Evolutionary conservation across 129 eudicot genomes (phyloP).

Genomic region (Calendula officinalis): DNA sequence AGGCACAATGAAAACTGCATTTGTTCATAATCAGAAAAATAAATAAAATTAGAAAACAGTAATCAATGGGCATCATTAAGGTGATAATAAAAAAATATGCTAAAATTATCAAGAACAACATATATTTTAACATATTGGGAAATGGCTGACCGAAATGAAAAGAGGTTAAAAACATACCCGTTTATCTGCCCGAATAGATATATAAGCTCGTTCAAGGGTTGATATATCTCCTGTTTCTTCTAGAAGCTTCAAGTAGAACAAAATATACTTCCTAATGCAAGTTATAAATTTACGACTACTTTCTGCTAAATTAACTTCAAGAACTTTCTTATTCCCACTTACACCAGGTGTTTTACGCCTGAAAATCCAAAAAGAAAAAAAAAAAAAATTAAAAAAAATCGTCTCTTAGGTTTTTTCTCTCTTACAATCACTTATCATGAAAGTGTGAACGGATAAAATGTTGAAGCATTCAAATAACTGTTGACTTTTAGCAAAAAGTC

Average conservation of each 20-base stretch:
- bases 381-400: neutral
- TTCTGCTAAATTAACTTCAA: constrained; percentile 96
- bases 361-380: constrained; percentile 30
- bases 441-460: neutral
- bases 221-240: constrained; percentile 77
- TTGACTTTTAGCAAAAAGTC: constrained; percentile 3
- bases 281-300: constrained; percentile 96
- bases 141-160: neutral
- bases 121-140: neutral
- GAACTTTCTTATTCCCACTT: constrained; percentile 64
- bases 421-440: constrained; percentile 1
- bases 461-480: neutral
- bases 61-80: neutral
- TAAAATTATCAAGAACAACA: constrained; percentile 12
- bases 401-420: neutral
- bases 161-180: constrained; percentile 76
- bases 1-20: constrained; percentile 95
- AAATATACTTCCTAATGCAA: constrained; percentile 86
- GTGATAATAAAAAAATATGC: too few relatives aligned
- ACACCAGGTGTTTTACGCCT: constrained; percentile 81
- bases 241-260: constrained; percentile 79
- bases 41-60: neutral
- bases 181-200: constrained; percentile 83
- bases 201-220: constrained; percentile 91
- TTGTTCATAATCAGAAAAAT: constrained; percentile 18